These are phyloP conservation scores for Symbiodinium pilosum DNA, from an alignment of 73 alveolate species.

Conservation along the genomic window DNA sequence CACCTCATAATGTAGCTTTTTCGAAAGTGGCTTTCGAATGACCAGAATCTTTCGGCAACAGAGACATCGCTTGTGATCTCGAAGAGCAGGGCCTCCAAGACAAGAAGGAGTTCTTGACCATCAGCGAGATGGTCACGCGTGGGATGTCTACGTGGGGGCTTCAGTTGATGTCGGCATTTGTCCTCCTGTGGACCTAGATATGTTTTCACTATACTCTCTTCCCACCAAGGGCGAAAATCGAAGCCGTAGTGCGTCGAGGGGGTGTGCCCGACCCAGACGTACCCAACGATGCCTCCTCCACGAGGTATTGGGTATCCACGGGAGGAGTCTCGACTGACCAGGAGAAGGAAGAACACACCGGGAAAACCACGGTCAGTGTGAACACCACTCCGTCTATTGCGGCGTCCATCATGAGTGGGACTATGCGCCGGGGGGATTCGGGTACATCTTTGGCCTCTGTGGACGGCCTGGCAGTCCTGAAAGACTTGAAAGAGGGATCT, in stretches of 20 bases:
- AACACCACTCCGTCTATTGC: not conserved
- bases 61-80: not conserved
- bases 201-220: too few relatives aligned
- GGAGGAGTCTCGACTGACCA: not conserved
- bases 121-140: not conserved
- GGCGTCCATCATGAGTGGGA: not conserved
- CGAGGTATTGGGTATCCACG: not conserved
- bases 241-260: not conserved
- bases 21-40: not conserved
- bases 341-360: not conserved
- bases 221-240: not conserved
- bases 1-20: too few relatives aligned
- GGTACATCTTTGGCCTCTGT: not conserved
- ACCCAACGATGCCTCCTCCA: not conserved
- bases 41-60: not conserved
- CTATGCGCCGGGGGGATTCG: not conserved
- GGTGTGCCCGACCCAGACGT: not conserved
- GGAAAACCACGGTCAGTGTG: not conserved
- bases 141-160: too few relatives aligned
- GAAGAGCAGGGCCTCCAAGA: too few relatives aligned
- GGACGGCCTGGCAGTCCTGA: not conserved
- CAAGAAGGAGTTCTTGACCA: slow-evolving; percentile 5
- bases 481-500: not conserved
- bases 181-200: too few relatives aligned
- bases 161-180: too few relatives aligned